Percentiles rank a stretch among this genome's conserved stretches.
Conservation (phyloP, 352 stramenopile genomes). For the Globisporangium yorkense region DNA sequence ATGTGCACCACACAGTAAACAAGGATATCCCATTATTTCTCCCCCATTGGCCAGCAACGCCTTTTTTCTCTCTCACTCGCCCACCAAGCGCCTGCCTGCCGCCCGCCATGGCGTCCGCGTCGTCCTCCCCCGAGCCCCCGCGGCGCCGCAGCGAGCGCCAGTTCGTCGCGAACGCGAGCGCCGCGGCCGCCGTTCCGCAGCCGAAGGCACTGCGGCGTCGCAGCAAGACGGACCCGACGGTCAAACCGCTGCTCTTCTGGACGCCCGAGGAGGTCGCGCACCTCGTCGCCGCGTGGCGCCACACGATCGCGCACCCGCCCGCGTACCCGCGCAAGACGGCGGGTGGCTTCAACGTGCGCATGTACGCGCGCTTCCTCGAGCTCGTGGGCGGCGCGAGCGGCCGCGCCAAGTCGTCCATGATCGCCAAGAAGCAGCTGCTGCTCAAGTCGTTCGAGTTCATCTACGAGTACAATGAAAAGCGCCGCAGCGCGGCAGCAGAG, state of each 20-base stretch:
- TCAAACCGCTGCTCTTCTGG: slow-evolving; percentile 14
- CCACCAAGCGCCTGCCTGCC: too few relatives aligned
- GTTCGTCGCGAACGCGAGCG: not conserved
- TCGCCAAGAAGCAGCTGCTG: slow-evolving; percentile 13
- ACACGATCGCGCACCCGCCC: slow-evolving; percentile 7
- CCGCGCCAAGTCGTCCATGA: slow-evolving; percentile 5
- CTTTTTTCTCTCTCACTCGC: too few relatives aligned
- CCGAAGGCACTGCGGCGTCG: slow-evolving; percentile 7
- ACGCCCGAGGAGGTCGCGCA: slow-evolving; percentile 8
- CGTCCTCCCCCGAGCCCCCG: not conserved
- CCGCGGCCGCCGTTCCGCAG: not conserved
- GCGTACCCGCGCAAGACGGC: not conserved
- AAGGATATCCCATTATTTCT: too few relatives aligned
- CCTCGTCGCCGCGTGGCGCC: slow-evolving; percentile 9
- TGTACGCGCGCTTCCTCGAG: slow-evolving; percentile 8
- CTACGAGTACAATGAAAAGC: slow-evolving; percentile 3
- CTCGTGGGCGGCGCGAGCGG: slow-evolving; percentile 5
- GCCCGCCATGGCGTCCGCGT: not conserved
- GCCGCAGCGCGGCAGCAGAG: too few relatives aligned
- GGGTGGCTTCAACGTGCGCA: slow-evolving; percentile 8
- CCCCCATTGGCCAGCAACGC: too few relatives aligned
- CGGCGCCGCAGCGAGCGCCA: slow-evolving; percentile 9
- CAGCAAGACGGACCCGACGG: slow-evolving; percentile 12
- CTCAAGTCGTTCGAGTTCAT: slow-evolving; percentile 15
- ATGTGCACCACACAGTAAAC: too few relatives aligned